These are phyloP conservation scores for Dovyalis caffra DNA, from an alignment of 345 rosid genomes.

Conservation along the genomic window DNA sequence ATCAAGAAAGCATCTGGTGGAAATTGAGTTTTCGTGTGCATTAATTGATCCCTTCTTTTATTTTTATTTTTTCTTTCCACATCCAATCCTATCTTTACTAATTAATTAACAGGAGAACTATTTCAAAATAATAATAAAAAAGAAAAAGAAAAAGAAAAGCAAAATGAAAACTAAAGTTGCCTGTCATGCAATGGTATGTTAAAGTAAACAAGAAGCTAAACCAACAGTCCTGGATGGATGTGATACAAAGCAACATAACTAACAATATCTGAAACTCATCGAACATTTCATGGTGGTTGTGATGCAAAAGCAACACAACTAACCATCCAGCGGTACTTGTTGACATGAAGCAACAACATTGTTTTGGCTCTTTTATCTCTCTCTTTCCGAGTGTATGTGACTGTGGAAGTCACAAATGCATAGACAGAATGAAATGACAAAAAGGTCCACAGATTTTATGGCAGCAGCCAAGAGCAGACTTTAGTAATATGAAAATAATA, in stretches of 20 bases:
- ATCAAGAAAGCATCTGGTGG: constrained; percentile 1
- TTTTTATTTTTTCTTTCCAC: neutral
- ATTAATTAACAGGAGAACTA: neutral
- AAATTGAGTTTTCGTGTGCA: constrained; percentile 14
- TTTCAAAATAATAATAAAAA: neutral
- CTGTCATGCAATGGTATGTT: neutral
- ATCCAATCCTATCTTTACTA: neutral
- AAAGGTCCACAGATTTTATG: constrained; percentile 19
- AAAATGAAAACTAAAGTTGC: neutral
- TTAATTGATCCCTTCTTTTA: constrained; percentile 4
- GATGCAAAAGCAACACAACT: neutral
- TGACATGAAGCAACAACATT: neutral
- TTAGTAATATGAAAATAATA: constrained; percentile 30
- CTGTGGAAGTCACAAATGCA: neutral
- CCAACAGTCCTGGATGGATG: neutral
- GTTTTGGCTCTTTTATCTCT: neutral
- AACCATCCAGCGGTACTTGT: neutral
- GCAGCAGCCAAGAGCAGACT: constrained; percentile 14
- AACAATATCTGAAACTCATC: constrained; percentile 1
- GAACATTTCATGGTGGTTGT: constrained; percentile 6
- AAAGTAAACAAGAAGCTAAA: constrained; percentile 11
- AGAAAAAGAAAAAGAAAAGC: neutral
- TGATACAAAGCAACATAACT: neutral
- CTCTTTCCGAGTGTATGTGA: neutral
- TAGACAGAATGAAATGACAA: constrained; percentile 27